phyloP scores from a whole-genome alignment of 1,284 basidiomycete species.

The Cutaneotrichosporon cavernicola region DNA sequence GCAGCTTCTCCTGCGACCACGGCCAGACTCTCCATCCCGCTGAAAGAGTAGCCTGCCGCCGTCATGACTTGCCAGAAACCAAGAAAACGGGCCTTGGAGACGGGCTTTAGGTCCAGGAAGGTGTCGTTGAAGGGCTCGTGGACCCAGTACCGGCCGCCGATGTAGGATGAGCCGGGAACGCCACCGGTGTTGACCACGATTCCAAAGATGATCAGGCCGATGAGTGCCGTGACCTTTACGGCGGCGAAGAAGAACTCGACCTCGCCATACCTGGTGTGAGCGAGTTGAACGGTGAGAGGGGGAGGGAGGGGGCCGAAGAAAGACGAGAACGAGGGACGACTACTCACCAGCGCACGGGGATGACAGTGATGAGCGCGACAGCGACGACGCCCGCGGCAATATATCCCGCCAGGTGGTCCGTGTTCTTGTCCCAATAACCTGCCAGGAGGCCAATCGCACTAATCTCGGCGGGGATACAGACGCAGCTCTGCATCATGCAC shows the following conservation, averaged over 20 bases:
- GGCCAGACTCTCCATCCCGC: constrained; percentile 51
- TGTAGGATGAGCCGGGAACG: constrained; percentile 57
- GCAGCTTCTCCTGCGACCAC: constrained; percentile 53
- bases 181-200: constrained; percentile 71
- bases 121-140: constrained; percentile 57
- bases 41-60: constrained; percentile 41
- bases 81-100: constrained; percentile 54
- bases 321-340: neutral
- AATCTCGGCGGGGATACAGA: constrained; percentile 61
- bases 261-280: constrained; percentile 40
- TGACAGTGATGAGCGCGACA: constrained; percentile 14
- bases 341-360: constrained; percentile 20
- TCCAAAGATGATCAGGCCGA: constrained; percentile 59
- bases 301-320: too few relatives aligned
- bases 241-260: constrained; percentile 55
- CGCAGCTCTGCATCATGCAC: constrained; percentile 62
- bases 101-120: constrained; percentile 21
- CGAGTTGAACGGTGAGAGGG: constrained; percentile 9
- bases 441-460: constrained; percentile 61
- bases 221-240: constrained; percentile 69
- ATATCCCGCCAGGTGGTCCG: constrained; percentile 19
- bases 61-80: constrained; percentile 63
- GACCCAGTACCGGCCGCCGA: constrained; percentile 61
- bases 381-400: constrained; percentile 20
- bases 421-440: constrained; percentile 67